Evolutionary conservation across 306 rosid genomes (phyloP), one percentile per base, ranked within the genome.

Genomic region (Dryas octopetala): DNA sequence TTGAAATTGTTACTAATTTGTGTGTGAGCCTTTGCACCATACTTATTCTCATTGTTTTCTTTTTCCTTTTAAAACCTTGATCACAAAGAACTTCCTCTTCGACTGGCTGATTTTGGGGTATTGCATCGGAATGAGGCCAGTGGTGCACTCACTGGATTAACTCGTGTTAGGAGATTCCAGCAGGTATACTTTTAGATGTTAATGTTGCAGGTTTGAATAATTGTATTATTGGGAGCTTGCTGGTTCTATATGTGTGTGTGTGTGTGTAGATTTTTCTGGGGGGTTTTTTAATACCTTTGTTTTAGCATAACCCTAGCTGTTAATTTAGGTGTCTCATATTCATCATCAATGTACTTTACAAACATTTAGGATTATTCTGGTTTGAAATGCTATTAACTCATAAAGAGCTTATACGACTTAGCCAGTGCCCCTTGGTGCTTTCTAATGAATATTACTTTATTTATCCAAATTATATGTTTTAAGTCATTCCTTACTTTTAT

Each of bases 51-150:
- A 41, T 47, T 77, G 41, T 58, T 67, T 46, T 38, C 69, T 53
- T 74, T 32, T 53, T 58, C 51, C 32, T 67, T 62, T 41, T 32
- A 32, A 0, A 63, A 63, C 14, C 68, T 43, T 72, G 71, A 52
- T 82, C 67, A 47, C 80, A 71, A 81, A 95, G 98, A 95, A 84
- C 98, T 95, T 85, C 98, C 98, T 69, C 98, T 95, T 76, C 89
- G 97, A 13, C 65, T 91, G 66, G 98, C 97, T 82, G 98, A 95
- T 82, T 95, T 95, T 85, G 98, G 98, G 64, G 98, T 94, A 70
- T 86, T 94, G 84, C 98, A 95, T 82, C 89, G 98, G 40, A 95
- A 95, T 87, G 97, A 95, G 86, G 98, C 98, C 62, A 95, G 98
- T 82, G 98, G 98, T 68, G 97, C 98, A 44, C 84, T 95, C 68